Evolutionary conservation across 495 filamentous ascomycete species (phyloP).

Genomic region (Aspergillus diversus): DNA sequence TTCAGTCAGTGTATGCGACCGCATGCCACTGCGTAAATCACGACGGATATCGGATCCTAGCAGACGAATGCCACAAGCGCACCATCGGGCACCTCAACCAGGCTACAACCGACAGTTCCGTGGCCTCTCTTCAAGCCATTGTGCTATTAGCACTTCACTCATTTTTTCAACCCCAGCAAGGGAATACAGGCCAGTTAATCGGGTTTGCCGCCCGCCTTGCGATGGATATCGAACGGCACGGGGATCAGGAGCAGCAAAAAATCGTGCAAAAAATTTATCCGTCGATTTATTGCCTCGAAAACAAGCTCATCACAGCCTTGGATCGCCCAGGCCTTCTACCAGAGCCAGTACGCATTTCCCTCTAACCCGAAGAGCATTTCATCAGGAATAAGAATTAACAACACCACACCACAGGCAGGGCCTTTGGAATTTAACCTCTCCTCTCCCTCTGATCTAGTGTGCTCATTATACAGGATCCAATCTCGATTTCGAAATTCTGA

Average conservation of each 20-base stretch:
- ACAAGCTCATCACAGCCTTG: not conserved
- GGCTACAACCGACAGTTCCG: not conserved
- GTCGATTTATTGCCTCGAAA: not conserved
- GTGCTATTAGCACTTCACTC: not conserved
- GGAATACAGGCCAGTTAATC: not conserved
- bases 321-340: not conserved
- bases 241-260: not conserved
- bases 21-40: not conserved
- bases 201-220: not conserved
- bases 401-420: not conserved
- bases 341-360: not conserved
- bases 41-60: not conserved
- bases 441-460: not conserved
- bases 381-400: not conserved
- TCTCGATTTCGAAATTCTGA: not conserved
- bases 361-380: not conserved
- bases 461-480: not conserved
- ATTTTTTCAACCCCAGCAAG: not conserved
- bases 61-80: not conserved
- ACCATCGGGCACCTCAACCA: not conserved
- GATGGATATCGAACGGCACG: not conserved
- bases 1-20: not conserved
- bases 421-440: not conserved
- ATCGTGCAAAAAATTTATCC: not conserved
- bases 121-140: not conserved